A percentile compares a stretch with the other conserved stretches of the same genome.
Conservation (phyloP, 75 land plant genomes). For the Pinus albicaulis region DNA sequence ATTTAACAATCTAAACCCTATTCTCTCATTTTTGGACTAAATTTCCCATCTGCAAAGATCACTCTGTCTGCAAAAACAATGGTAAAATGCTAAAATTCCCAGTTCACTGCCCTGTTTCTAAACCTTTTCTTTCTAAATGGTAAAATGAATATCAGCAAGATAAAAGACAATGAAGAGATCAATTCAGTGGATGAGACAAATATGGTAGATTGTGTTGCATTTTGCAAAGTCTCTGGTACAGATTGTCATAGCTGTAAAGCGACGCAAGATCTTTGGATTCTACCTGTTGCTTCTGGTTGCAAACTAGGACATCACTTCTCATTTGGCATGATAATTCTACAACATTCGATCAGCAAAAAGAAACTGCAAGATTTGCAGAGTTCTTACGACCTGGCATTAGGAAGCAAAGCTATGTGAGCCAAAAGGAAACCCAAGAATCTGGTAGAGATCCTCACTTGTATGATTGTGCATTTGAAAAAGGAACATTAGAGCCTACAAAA, state of each 20-base stretch:
- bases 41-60: too few relatives aligned
- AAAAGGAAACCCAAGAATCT: slow-evolving; percentile 52
- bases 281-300: slow-evolving; percentile 40
- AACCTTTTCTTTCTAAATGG: slow-evolving; percentile 18
- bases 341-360: slow-evolving; percentile 35
- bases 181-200: slow-evolving; percentile 20
- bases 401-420: slow-evolving; percentile 72
- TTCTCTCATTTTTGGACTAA: too few relatives aligned
- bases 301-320: slow-evolving; percentile 17
- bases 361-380: slow-evolving; percentile 26
- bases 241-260: slow-evolving; percentile 35
- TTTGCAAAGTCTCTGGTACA: slow-evolving; percentile 35
- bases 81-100: too few relatives aligned
- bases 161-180: slow-evolving; percentile 15
- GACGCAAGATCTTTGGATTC: slow-evolving; percentile 47
- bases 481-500: background rate
- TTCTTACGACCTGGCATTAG: slow-evolving; percentile 51
- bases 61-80: too few relatives aligned
- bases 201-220: slow-evolving; percentile 10
- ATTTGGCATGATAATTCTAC: slow-evolving; percentile 45
- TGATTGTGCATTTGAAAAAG: background rate
- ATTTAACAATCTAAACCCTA: too few relatives aligned
- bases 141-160: slow-evolving; percentile 16
- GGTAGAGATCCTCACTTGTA: slow-evolving; percentile 76
- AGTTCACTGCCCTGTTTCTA: background rate